Conservation (phyloP, 495 filamentous ascomycete genomes). For the Penicillium verhagenii region DNA sequence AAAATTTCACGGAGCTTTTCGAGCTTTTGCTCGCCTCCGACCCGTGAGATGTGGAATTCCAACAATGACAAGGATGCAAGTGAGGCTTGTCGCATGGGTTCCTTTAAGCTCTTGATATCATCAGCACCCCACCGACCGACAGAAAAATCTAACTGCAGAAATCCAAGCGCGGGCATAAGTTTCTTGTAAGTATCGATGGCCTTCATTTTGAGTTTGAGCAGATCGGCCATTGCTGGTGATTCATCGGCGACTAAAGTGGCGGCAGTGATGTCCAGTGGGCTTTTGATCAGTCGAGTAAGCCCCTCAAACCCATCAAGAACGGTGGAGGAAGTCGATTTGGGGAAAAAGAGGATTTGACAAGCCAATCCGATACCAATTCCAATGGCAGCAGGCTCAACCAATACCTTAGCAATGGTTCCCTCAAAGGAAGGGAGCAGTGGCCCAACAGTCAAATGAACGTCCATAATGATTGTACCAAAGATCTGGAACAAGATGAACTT, state of each 20-base stretch:
- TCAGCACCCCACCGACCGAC: conserved; percentile 30
- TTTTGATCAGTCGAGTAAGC: conserved; percentile 28
- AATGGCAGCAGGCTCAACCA: conserved; percentile 37
- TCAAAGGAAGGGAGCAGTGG: conserved; percentile 38
- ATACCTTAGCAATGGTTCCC: conserved; percentile 35
- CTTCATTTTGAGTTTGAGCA: conserved; percentile 19
- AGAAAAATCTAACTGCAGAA: conserved; percentile 31
- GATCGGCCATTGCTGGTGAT: conserved; percentile 8
- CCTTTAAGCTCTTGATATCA: conserved; percentile 30
- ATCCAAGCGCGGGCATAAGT: conserved; percentile 25
- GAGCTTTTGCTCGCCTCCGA: conserved; percentile 21
- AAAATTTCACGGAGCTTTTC: conserved; percentile 20
- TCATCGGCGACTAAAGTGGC: conserved; percentile 16
- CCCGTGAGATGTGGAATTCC: conserved; percentile 26
- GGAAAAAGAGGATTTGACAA: conserved; percentile 40
- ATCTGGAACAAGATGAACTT: conserved; percentile 34
- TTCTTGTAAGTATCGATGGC: conserved; percentile 18
- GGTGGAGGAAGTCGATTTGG: conserved; percentile 37
- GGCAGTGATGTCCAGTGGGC: conserved; percentile 27
- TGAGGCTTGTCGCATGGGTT: conserved; percentile 24
- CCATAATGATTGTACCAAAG: conserved; percentile 40
- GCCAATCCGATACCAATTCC: conserved; percentile 40
- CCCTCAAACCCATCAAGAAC: conserved; percentile 36
- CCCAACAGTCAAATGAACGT: conserved; percentile 34
- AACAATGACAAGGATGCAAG: conserved; percentile 19